phyloP scores from a whole-genome alignment of 176 grass and related monocot genomes.

The barley (Hordeum vulgare) region MorexV3_pseudomolecules_assembly NC_058519.1:599136089-599136588 shows the following conservation, averaged over 20 bases:
- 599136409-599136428: not conserved
- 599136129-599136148: not conserved
- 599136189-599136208: not conserved
- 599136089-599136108: not conserved
- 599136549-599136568: no score
- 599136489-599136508: not conserved
- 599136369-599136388: not conserved
- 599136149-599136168: not conserved
- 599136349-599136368: not conserved
- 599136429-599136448: not conserved
- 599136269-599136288: not conserved
- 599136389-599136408: not conserved
- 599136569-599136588: no score
- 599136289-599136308: not conserved
- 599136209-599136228: not conserved
- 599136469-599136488: not conserved
- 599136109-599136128: not conserved
- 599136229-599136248: not conserved
- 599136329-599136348: not conserved
- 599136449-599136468: not conserved
- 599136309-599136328: not conserved
- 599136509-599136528: not conserved
- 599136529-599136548: no score
- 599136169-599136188: not conserved
- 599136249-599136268: not conserved